These are phyloP conservation scores for Daldinia decipiens DNA, from an alignment of 495 filamentous ascomycete species.

Conservation along the genomic window DNA sequence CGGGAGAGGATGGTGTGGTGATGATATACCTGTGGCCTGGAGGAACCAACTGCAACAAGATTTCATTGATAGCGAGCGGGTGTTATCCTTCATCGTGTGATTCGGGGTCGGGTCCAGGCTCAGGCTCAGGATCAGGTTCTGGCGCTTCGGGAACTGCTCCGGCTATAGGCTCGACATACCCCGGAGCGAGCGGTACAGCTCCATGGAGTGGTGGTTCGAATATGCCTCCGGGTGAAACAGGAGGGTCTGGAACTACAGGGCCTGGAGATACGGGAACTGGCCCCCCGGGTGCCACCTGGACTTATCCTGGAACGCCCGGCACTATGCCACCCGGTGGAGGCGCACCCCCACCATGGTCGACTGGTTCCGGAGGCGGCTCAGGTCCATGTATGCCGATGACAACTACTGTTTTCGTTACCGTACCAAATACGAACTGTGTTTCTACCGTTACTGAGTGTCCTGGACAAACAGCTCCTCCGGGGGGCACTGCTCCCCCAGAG, in stretches of 20 bases:
- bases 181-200: constrained; percentile 5
- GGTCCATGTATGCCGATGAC: constrained; percentile 22
- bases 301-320: not conserved
- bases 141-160: constrained; percentile 12
- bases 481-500: not conserved
- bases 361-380: not conserved
- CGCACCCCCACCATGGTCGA: too few relatives aligned
- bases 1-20: constrained; percentile 57
- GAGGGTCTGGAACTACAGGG: not conserved
- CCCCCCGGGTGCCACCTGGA: not conserved
- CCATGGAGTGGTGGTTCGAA: not conserved
- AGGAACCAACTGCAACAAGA: constrained; percentile 56
- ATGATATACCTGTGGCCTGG: constrained; percentile 64
- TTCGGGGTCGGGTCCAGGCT: constrained; percentile 5
- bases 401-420: constrained; percentile 22
- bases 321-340: constrained; percentile 5
- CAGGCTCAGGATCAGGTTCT: not conserved
- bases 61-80: constrained; percentile 60
- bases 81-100: constrained; percentile 52
- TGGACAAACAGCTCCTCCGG: not conserved
- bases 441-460: constrained; percentile 16
- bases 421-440: constrained; percentile 10
- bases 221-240: not conserved
- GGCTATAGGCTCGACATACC: constrained; percentile 9
- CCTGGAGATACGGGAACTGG: not conserved